Percentiles rank a stretch among this genome's conserved stretches.
Conservation (phyloP, 2,329 filamentous ascomycete genomes). For the Colletotrichum cereale region DNA sequence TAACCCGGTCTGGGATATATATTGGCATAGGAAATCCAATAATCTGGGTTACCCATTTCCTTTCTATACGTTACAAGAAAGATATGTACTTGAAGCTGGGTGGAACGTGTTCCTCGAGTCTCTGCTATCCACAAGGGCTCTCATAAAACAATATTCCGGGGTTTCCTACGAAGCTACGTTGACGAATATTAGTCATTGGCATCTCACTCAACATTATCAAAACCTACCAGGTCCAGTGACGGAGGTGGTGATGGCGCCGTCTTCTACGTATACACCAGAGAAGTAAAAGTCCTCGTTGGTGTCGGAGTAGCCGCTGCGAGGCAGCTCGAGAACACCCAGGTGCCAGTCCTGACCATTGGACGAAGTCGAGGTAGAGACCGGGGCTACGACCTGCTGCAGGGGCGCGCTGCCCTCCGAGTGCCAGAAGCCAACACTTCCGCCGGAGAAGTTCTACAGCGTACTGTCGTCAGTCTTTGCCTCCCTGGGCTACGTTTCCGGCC, state of each 20-base stretch:
- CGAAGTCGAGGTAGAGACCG: constrained; percentile 70
- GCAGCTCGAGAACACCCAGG: constrained; percentile 76
- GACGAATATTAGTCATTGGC: not conserved
- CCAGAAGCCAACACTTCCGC: constrained; percentile 74
- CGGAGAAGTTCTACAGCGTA: constrained; percentile 65
- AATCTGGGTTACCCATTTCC: not conserved
- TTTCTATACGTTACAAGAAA: constrained; percentile 1
- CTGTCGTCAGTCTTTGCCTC: not conserved
- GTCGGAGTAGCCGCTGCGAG: constrained; percentile 66
- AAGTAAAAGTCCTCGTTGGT: constrained; percentile 77
- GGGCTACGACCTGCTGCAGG: constrained; percentile 69
- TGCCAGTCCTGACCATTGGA: constrained; percentile 81
- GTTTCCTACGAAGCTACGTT: constrained; percentile 10
- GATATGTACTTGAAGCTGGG: constrained; percentile 9
- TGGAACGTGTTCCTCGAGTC: not conserved
- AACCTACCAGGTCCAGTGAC: constrained; percentile 45
- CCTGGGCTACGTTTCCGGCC: not conserved
- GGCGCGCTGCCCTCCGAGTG: constrained; percentile 73
- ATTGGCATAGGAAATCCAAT: not conserved
- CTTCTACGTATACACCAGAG: constrained; percentile 78
- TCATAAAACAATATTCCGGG: no score
- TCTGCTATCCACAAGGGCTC: not conserved
- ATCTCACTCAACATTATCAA: no score
- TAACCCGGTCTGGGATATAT: not conserved
- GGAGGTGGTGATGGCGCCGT: constrained; percentile 49